Evolutionary conservation across 225 moss, liverwort and hornwort species (phyloP).

Genomic region (Thuidium tamariscinum): DNA sequence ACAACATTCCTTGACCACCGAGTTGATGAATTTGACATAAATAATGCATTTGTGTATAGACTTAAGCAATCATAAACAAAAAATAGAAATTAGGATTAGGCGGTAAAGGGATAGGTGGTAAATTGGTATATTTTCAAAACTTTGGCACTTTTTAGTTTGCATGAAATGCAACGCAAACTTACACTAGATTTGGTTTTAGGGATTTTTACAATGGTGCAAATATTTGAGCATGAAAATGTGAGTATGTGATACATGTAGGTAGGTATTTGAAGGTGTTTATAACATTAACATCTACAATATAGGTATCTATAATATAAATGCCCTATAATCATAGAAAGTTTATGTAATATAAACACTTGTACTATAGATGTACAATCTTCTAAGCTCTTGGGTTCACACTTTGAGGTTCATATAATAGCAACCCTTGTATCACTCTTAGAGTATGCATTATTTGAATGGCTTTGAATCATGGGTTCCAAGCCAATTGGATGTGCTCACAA

Average conservation of each 20-base stretch:
- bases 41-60: not conserved
- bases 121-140: not conserved
- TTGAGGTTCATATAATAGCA: too few relatives aligned
- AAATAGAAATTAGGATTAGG: accelerated
- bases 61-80: not conserved
- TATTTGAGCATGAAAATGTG: too few relatives aligned
- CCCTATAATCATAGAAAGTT: too few relatives aligned
- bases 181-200: not conserved
- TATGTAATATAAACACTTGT: too few relatives aligned
- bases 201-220: not conserved
- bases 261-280: too few relatives aligned
- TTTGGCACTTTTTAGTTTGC: not conserved
- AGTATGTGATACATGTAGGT: too few relatives aligned
- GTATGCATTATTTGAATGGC: not conserved
- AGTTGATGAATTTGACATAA: not conserved
- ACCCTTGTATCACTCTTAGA: not conserved
- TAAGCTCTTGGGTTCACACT: too few relatives aligned
- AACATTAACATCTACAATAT: too few relatives aligned
- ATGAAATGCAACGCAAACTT: not conserved
- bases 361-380: too few relatives aligned
- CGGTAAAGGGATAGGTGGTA: not conserved
- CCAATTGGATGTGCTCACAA: not conserved
- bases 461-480: not conserved
- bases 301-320: too few relatives aligned
- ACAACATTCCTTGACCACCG: too few relatives aligned